Conservation (phyloP, 2,329 filamentous ascomycete genomes). For the Alternaria consortialis region DNA sequence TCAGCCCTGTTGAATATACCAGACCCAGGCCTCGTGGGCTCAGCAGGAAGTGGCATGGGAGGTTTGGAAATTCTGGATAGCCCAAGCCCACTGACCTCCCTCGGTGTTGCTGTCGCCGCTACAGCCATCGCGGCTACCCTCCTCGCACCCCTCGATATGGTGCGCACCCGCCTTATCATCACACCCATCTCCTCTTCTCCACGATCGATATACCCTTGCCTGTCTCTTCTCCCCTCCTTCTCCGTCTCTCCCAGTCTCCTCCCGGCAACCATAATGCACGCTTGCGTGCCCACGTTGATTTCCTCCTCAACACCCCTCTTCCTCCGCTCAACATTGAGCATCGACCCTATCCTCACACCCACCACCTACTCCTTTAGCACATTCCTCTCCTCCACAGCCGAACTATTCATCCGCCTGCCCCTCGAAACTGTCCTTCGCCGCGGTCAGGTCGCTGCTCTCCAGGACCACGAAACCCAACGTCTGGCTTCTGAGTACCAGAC, state of each 20-base stretch:
- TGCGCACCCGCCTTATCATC: constrained; percentile 86
- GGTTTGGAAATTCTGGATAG: constrained; percentile 83
- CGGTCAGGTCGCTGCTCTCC: constrained; percentile 77
- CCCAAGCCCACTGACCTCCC: constrained; percentile 80
- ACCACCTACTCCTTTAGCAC: constrained; percentile 82
- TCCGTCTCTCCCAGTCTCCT: constrained; percentile 74
- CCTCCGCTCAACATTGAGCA: constrained; percentile 81
- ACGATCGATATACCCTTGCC: constrained; percentile 78
- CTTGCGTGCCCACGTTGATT: constrained; percentile 82
- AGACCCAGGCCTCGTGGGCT: constrained; percentile 71
- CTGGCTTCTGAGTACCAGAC: constrained; percentile 37
- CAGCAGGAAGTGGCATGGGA: constrained; percentile 59
- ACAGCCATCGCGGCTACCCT: constrained; percentile 77
- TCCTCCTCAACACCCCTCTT: constrained; percentile 84
- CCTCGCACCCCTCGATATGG: constrained; percentile 86
- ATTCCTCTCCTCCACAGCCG: constrained; percentile 80
- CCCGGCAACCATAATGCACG: constrained; percentile 86
- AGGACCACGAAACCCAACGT: constrained; percentile 47
- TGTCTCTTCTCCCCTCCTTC: constrained; percentile 78
- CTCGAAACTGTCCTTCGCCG: constrained; percentile 91
- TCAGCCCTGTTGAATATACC: constrained; percentile 90
- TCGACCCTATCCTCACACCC: constrained; percentile 84
- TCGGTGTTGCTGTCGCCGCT: constrained; percentile 74
- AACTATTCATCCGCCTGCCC: constrained; percentile 86
- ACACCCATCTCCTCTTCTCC: constrained; percentile 79